Conservation (phyloP, 2,329 filamentous ascomycete genomes). For the Aspergillus candidus region DNA sequence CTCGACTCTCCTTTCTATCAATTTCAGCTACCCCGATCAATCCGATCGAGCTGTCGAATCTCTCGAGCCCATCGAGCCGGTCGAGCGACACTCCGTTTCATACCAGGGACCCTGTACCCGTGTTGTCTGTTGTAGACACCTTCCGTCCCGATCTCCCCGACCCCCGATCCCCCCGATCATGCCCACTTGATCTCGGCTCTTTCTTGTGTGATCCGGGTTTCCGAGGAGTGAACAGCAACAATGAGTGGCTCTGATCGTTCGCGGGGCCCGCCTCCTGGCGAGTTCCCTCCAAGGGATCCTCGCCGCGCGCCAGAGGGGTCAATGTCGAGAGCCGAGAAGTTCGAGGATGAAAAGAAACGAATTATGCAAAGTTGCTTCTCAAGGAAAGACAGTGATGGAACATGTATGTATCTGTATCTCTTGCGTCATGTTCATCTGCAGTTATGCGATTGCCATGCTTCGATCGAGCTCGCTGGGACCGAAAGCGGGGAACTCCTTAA, state of each 20-base stretch:
- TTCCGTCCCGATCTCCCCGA: no score
- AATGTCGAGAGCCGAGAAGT: conserved; percentile 64
- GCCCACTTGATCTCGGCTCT: conserved; percentile 25
- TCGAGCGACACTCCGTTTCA: no score
- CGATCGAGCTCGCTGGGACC: neutral
- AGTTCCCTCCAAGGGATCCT: conserved; percentile 25
- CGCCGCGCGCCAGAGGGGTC: conserved; percentile 30
- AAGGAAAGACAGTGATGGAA: conserved; percentile 81
- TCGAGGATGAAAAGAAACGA: conserved; percentile 92
- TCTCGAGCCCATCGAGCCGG: no score
- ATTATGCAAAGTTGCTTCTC: conserved; percentile 93
- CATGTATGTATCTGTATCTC: conserved; percentile 54
- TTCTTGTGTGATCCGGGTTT: conserved; percentile 22
- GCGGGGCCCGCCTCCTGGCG: conserved; percentile 26
- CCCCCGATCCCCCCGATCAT: conserved; percentile 22
- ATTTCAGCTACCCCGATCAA: no score
- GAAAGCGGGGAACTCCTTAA: neutral
- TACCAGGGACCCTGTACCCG: no score
- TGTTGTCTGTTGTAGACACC: no score
- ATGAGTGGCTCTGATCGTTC: conserved; percentile 35
- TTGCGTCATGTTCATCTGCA: conserved; percentile 7
- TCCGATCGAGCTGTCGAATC: no score
- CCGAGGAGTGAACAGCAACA: conserved; percentile 16
- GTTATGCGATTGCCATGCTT: conserved; percentile 4
- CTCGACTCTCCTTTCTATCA: no score